Evolutionary conservation across 2,329 filamentous ascomycete species (phyloP).

Genomic region (Neospermospora avenae): DNA sequence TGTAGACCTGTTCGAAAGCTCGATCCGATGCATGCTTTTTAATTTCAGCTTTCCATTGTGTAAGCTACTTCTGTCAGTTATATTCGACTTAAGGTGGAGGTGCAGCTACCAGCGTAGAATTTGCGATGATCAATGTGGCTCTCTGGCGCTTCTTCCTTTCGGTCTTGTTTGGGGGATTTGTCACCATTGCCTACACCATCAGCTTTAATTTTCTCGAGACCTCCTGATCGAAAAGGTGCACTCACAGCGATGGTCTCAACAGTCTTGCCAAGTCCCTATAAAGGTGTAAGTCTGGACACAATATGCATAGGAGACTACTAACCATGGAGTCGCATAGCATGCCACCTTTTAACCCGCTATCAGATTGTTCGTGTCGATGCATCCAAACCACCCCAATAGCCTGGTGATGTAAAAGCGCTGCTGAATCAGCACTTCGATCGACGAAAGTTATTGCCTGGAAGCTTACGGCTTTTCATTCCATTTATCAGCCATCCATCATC

Average conservation of each 20-base stretch:
- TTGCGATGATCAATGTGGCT: neutral
- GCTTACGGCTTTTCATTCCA: neutral
- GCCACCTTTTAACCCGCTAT: neutral
- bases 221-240: neutral
- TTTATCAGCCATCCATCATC: neutral
- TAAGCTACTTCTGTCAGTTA: neutral
- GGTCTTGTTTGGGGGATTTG: neutral
- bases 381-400: neutral
- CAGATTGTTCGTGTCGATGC: neutral
- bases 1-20: neutral
- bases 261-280: neutral
- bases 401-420: neutral
- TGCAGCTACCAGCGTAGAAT: neutral
- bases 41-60: neutral
- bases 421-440: neutral
- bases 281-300: neutral
- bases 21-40: neutral
- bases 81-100: neutral
- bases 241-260: neutral
- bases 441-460: neutral
- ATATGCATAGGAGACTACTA: neutral
- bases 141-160: neutral
- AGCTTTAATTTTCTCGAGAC: neutral
- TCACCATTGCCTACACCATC: neutral
- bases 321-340: neutral